Percentiles rank a stretch among this genome's conserved stretches.
Evolutionary conservation across 345 rosid genomes (phyloP).

Genomic region (Citrus medica): DNA sequence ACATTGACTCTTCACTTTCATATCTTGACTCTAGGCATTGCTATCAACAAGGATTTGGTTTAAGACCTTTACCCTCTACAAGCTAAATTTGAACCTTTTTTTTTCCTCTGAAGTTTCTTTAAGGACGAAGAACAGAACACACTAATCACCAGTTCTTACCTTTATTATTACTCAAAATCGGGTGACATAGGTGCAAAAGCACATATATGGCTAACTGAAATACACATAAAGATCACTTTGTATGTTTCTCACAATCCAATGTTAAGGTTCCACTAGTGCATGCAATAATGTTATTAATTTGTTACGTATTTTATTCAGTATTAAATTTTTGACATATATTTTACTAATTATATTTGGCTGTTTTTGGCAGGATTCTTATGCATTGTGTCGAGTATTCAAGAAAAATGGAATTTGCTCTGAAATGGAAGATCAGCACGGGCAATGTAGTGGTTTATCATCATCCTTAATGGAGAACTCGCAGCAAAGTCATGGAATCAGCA

Average conservation of each 20-base stretch:
- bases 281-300: too few relatives aligned
- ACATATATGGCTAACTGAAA: too few relatives aligned
- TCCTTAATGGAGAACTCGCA: slow-evolving; percentile 41
- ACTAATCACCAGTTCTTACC: too few relatives aligned
- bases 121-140: too few relatives aligned
- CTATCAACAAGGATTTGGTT: background rate
- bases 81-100: background rate
- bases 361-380: slow-evolving; percentile 67
- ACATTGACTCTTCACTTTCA: background rate
- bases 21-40: background rate
- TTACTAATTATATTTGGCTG: background rate
- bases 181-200: too few relatives aligned
- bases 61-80: background rate
- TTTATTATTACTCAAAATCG: too few relatives aligned
- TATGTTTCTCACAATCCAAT: too few relatives aligned
- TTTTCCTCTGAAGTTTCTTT: background rate
- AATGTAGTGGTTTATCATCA: slow-evolving; percentile 36
- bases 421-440: slow-evolving; percentile 59
- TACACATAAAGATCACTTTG: background rate
- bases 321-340: too few relatives aligned
- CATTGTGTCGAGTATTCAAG: slow-evolving; percentile 93
- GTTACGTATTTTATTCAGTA: too few relatives aligned
- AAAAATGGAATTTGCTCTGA: slow-evolving; percentile 81
- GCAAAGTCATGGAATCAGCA: slow-evolving; percentile 15
- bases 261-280: too few relatives aligned